Conservation (phyloP, 2,329 filamentous ascomycete genomes). For the Colletotrichum orbiculare region DNA sequence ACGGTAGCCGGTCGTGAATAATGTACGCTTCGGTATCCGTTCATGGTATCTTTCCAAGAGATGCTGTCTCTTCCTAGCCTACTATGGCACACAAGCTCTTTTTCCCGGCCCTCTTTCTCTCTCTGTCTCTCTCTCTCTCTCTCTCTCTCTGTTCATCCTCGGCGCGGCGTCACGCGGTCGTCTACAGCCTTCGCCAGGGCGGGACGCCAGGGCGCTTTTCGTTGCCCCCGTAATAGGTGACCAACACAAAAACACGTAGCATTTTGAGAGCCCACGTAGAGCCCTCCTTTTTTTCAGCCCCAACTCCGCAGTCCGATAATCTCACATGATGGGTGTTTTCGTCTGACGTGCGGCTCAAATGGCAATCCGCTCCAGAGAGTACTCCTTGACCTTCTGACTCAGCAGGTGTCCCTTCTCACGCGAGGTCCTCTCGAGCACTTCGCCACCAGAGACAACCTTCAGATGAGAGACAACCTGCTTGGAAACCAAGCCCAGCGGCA, state of each 20-base stretch:
- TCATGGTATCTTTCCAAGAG: constrained; percentile 34
- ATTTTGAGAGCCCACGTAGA: constrained; percentile 1
- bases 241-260: no score
- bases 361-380: constrained; percentile 82
- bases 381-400: constrained; percentile 83
- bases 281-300: constrained; percentile 24
- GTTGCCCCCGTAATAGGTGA: neutral
- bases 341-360: constrained; percentile 58
- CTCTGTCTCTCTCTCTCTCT: neutral
- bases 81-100: neutral
- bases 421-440: constrained; percentile 74
- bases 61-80: constrained; percentile 8
- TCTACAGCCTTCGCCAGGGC: constrained; percentile 15
- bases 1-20: constrained; percentile 8
- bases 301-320: constrained; percentile 22
- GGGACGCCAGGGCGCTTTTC: constrained; percentile 11
- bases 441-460: constrained; percentile 76
- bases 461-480: constrained; percentile 60
- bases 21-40: constrained; percentile 33
- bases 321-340: constrained; percentile 20
- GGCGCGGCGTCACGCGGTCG: neutral
- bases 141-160: neutral
- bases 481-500: constrained; percentile 80
- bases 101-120: neutral
- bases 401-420: constrained; percentile 82